Base-by-base conservation (phyloP, 1,284 basidiomycete genomes). In the Trichosporon inkin region DNA sequence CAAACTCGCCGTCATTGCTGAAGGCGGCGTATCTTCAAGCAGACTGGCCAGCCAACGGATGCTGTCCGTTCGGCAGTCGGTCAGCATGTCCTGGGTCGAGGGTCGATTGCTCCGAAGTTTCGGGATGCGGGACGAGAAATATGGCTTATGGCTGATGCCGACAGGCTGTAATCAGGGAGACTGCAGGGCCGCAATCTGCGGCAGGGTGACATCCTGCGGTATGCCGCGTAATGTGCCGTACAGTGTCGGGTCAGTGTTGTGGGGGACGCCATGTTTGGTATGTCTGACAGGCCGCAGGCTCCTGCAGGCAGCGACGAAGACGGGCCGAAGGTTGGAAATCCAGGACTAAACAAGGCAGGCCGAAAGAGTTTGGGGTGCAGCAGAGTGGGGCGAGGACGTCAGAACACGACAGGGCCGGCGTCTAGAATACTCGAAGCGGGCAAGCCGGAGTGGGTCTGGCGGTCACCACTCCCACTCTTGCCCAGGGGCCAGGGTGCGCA, bases 121-220 rank as follows among this genome's bases (percentile, higher is more conserved):
- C 41, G 41, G 41, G 41, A 44, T 24, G 44, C 44, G 44, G 44
- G 44, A 49, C 44, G 44, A 22, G 28, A 49, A 28, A 49, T 49
- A 49, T 49, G 44, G 24, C 24, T 49, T 49, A 49, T 49, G 44
- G 44, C 24, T 49, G 44, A 49, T 49, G 44, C 28, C 44, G 44
- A 49, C 44, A 49, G 44, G 28, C 44, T 32, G 24, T 22, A 49
- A 49, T 49, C 28, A 49, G 44, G 44, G 44, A 32, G 44, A n/a
- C 22, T 32, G 14, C 6, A 17, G 20, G 20, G 22, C 3, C 20
- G 41, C 41, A 16, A 10, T 3, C 20, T 13, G 20, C 24, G 20
- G 22, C 22, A 49, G 22, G 44, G 44, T 49, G 44, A 49, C 44
- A 49, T 41, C 40, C 40, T 8, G 28, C 4, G 28, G 28, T 32